Conservation (phyloP, 2,329 filamentous ascomycete genomes). For the Phoma herbarum region DNA sequence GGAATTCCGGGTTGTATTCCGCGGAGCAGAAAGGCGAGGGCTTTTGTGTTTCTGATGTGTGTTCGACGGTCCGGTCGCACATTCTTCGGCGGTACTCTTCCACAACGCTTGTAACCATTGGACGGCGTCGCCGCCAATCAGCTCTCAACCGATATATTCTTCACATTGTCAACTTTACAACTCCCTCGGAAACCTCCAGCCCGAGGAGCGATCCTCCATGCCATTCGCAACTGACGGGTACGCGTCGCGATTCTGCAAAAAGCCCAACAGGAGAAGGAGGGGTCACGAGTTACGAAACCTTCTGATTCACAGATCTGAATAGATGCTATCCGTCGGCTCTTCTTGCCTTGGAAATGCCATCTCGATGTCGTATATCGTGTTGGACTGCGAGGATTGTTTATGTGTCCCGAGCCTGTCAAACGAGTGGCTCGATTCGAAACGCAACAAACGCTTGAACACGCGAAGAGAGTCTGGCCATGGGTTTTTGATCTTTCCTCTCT, state of each 20-base stretch:
- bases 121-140: conserved; percentile 1
- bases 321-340: neutral
- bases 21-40: neutral
- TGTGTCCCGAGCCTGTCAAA: neutral
- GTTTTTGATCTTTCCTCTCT: conserved; percentile 1
- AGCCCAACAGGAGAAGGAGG: neutral
- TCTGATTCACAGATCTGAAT: neutral
- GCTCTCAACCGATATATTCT: too few species aligned
- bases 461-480: neutral
- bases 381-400: neutral
- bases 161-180: neutral
- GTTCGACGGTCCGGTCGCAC: neutral
- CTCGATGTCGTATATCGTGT: neutral
- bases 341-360: neutral
- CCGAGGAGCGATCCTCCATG: neutral
- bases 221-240: neutral
- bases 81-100: conserved; percentile 14
- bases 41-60: neutral
- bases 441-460: conserved; percentile 1
- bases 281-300: neutral
- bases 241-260: neutral
- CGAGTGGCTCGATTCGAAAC: neutral
- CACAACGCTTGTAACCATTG: neutral
- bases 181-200: neutral
- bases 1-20: neutral